These are phyloP conservation scores for Nakazawaea anatomiae DNA, from an alignment of 805 yeast species.

Conservation along the genomic window DNA sequence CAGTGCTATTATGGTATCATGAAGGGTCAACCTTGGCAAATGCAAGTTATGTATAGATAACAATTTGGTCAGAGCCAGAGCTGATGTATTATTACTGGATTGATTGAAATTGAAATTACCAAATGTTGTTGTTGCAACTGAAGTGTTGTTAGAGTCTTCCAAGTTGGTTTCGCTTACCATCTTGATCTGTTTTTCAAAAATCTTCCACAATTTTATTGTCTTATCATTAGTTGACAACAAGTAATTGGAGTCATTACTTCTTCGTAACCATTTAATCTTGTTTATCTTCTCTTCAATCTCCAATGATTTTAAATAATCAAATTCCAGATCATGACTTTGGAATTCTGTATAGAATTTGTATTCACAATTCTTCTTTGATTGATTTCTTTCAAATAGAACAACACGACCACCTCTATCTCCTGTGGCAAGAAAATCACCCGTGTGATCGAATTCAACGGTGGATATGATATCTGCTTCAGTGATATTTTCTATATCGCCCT, in stretches of 20 bases:
- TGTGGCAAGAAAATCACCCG: conserved; percentile 94
- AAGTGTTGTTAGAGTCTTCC: conserved; percentile 20
- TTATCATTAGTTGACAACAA: conserved; percentile 91
- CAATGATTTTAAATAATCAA: conserved; percentile 89
- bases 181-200: conserved; percentile 85
- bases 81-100: not conserved
- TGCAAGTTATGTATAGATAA: conserved; percentile 44
- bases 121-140: not conserved
- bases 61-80: conserved; percentile 10
- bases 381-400: conserved; percentile 88
- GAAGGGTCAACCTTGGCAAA: conserved; percentile 85
- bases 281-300: conserved; percentile 98
- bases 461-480: conserved; percentile 97
- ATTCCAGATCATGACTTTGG: conserved; percentile 98
- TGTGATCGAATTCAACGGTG: conserved; percentile 91
- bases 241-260: conserved; percentile 86
- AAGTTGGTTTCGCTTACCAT: conserved; percentile 90
- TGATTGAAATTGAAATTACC: conserved; percentile 4
- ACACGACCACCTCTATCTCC: conserved; percentile 99
- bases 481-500: conserved; percentile 91
- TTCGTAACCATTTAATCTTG: conserved; percentile 92
- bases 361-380: conserved; percentile 73
- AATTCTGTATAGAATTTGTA: conserved; percentile 95
- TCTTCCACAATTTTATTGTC: conserved; percentile 97
- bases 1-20: conserved; percentile 92